Percentiles rank a stretch among this genome's conserved stretches.
Evolutionary conservation across 2,329 filamentous ascomycete species (phyloP).

Genomic region (Clarireedia hainanense): DNA sequence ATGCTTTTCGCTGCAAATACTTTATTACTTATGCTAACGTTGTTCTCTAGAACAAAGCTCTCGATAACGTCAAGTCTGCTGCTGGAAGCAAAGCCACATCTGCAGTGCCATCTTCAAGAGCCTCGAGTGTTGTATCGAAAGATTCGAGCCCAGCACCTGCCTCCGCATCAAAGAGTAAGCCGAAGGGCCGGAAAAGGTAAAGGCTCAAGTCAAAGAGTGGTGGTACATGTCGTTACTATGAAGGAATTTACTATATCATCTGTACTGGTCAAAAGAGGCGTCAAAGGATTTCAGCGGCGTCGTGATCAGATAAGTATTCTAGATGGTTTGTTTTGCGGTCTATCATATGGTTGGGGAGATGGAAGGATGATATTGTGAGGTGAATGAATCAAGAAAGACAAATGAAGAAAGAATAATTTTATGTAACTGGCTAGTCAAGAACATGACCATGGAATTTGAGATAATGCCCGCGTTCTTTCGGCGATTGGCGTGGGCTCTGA

Average conservation of each 20-base stretch:
- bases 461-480: no score
- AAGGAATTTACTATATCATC: background rate
- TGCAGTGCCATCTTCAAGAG: constrained; percentile 64
- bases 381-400: background rate
- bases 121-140: constrained; percentile 79
- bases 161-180: constrained; percentile 32
- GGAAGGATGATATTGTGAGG: background rate
- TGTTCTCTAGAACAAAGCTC: constrained; percentile 70
- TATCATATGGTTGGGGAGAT: background rate
- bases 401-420: background rate
- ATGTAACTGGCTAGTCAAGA: background rate
- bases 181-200: constrained; percentile 47
- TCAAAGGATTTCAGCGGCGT: background rate
- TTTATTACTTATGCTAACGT: constrained; percentile 9
- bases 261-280: background rate
- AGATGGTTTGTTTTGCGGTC: background rate
- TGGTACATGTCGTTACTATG: constrained; percentile 2
- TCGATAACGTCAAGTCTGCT: constrained; percentile 75
- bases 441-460: background rate
- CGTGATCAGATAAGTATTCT: background rate
- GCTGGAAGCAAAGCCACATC: constrained; percentile 67
- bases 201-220: background rate
- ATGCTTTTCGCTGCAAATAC: constrained; percentile 9
- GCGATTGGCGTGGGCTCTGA: background rate
- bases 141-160: constrained; percentile 43